Conservation (phyloP, 202 grass and related monocot species). For the Setaria italica region DNA sequence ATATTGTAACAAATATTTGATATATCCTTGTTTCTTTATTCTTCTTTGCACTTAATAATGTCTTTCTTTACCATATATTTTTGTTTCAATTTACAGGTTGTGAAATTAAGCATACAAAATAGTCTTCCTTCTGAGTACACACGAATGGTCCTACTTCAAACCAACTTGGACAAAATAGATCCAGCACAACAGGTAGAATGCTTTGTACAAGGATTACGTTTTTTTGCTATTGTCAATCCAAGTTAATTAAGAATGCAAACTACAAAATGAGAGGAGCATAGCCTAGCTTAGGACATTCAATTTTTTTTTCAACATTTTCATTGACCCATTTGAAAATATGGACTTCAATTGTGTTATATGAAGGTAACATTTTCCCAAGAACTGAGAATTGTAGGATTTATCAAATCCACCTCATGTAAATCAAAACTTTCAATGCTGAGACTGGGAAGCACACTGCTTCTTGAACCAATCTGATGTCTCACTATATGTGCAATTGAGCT, state of each 20-base stretch:
- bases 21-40: neutral
- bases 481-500: neutral
- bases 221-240: conserved; percentile 13
- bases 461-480: conserved; percentile 16
- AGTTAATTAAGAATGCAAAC: neutral
- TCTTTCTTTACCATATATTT: conserved; percentile 14
- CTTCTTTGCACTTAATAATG: neutral
- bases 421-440: neutral
- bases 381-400: neutral
- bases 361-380: neutral
- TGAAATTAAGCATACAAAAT: conserved; percentile 83
- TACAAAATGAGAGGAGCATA: conserved; percentile 8
- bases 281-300: neutral
- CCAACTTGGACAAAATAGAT: conserved; percentile 65
- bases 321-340: neutral
- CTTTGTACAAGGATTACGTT: neutral
- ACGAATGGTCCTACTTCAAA: conserved; percentile 67
- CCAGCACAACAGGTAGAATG: conserved; percentile 60
- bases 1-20: neutral
- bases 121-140: conserved; percentile 88
- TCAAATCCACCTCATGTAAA: neutral
- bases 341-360: neutral
- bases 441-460: neutral
- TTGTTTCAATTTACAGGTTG: conserved; percentile 57
- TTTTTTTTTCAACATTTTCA: neutral